Evolutionary conservation across 1,284 basidiomycete species (phyloP), one percentile per base, ranked within the genome.

Genomic region (Crucibulum parvulum): DNA sequence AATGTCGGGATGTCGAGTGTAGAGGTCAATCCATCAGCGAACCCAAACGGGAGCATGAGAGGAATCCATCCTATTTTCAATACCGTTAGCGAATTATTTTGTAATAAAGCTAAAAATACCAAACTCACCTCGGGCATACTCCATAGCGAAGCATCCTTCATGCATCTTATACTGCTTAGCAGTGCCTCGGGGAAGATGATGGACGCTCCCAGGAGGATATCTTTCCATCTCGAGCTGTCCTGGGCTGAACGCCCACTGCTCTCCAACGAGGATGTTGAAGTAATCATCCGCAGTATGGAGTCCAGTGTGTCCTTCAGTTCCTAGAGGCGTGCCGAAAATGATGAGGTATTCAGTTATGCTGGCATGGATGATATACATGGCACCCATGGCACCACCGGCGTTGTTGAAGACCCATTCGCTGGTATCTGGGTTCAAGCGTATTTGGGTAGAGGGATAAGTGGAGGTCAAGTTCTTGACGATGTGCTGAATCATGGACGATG

Each of bases 161-260:
- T 94, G 94, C 93, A 99, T 97, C 77, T 95, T 95, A 81, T 99
- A 99, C 78, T 99, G 98, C 82, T 98, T 98, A 56, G 91, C 91
- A 1, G 85, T 83, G 7, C 95, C 95, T 37, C 97, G 83, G 8
- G 83, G 87, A 59, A 99, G 80, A 73, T 92, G 85, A 76, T 99
- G 94, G 8, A 98, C 90, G 57, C 86, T 88, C 6, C 97, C 97
- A 2, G 94, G 81, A 3, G 81, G 78, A 75, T 99, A 99, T 41
- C 87, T 78, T 84, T 98, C 95, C 82, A 87, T 91, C 67, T 89
- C 87, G 39, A 99, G 80, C 3, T 84, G 84, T 34, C 95, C 96
- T 0, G 97, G 90, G 13, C 65, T 70, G 75, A 95, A 98, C 1
- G 96, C 96, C 87, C 92, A 95, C 78, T 99, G 94, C 77, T 95